Base-by-base conservation (phyloP, 495 filamentous ascomycete genomes). In the Penicillium desertorum region DNA sequence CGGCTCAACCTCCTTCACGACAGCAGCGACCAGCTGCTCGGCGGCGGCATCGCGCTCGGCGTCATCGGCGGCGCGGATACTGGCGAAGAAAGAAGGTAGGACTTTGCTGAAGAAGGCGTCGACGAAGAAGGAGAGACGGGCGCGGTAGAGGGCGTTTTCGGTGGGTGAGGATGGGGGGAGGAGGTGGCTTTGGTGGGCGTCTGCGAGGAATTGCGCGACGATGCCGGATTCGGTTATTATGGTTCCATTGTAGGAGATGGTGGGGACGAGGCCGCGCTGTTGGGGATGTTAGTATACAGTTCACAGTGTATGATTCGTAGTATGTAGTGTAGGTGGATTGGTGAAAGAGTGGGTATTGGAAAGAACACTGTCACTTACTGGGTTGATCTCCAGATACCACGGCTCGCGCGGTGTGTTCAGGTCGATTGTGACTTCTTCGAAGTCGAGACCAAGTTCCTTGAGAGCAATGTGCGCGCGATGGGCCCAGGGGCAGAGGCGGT, bases 311-410 rank as follows among this genome's bases (percentile, higher is more conserved):
- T 8, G 36, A 9, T 2, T n/a, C 8, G 16, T 17, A 17, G 16
- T 37, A 39, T 39, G 36, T 0, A 16, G 45, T 36, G 30, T 25
- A 6, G 22, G 12, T 14, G 11, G 27, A 16, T 17, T 8, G 20
- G 30, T 16, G 20, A 19, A 34, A 12, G 23, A 27, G 25, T 37
- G 25, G 42, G 25, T 37, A 1, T 41, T 25, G 6, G 9, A 2
- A 25, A 39, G 45, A 29, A 54, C 72, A 1, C 41, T 25, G 17
- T 9, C 19, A 53, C 63, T 54, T 75, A 86, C 83, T 0, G 90
- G 91, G 74, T 96, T 96, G 68, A 96, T 76, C 47, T 88, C 78
- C 4, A 95, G 82, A 70, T 95, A 96, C 81, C 89, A 92, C n/a
- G 83, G 76, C 48, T 89, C 88, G 10, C 91, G 86, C 0, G 91